These are phyloP conservation scores for Stachybotrys chartarum DNA, from an alignment of 2,329 filamentous ascomycete species.

Conservation along the genomic window DNA sequence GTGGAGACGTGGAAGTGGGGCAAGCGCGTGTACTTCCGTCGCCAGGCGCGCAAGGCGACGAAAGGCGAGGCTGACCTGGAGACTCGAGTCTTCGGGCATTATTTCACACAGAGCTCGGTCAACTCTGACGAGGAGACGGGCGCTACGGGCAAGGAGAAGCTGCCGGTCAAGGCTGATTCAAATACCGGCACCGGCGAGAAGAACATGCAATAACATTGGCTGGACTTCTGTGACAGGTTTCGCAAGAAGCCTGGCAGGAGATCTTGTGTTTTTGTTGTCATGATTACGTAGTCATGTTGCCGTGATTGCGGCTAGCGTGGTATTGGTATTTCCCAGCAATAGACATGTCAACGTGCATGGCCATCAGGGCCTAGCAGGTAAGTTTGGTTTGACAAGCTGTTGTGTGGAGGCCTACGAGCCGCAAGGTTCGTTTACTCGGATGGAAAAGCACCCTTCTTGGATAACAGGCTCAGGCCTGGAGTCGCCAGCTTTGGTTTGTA, in stretches of 20 bases:
- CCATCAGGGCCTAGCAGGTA: neutral
- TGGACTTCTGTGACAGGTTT: neutral
- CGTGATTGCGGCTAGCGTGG: neutral
- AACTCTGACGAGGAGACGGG: neutral
- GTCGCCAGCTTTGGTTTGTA: no score
- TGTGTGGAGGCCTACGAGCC: neutral
- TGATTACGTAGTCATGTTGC: neutral
- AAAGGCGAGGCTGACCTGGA: neutral
- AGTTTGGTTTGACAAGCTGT: neutral
- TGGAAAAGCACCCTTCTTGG: no score
- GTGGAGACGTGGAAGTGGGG: slow-evolving; percentile 52
- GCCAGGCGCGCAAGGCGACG: slow-evolving; percentile 12
- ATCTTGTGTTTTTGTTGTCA: neutral
- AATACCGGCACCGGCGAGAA: neutral
- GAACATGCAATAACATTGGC: neutral
- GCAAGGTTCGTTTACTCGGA: neutral
- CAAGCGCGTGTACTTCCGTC: slow-evolving; percentile 39
- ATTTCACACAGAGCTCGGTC: neutral
- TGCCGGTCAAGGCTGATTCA: no score
- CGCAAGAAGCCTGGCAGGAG: neutral
- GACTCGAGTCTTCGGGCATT: neutral
- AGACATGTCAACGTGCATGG: neutral
- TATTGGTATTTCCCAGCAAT: neutral
- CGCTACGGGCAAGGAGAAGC: neutral
- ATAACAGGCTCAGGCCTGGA: no score